Conservation (phyloP, 495 filamentous ascomycete genomes). For the Cercophora scortea region DNA sequence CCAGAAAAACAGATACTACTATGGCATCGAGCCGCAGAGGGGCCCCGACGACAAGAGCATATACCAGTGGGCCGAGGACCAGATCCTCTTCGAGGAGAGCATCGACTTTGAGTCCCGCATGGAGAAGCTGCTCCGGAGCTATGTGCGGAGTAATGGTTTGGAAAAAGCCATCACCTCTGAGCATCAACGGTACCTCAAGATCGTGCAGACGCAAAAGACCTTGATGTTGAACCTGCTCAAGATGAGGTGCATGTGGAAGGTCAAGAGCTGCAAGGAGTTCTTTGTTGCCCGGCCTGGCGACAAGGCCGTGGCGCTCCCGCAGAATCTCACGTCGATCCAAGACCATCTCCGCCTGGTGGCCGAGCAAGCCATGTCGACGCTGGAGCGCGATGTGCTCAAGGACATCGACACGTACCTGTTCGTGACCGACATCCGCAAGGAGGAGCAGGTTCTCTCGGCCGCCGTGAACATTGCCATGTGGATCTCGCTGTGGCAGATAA, state of each 20-base stretch:
- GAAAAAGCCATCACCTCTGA: neutral
- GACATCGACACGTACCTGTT: conserved; percentile 7
- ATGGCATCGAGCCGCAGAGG: neutral
- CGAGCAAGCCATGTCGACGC: conserved; percentile 12
- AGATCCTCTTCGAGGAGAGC: conserved; percentile 1
- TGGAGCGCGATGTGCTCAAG: conserved; percentile 9
- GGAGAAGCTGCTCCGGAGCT: conserved; percentile 10
- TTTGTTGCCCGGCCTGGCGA: neutral
- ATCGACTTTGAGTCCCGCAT: conserved; percentile 9
- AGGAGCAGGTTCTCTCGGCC: neutral
- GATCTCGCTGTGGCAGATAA: conserved; percentile 19
- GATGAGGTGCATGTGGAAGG: conserved; percentile 18
- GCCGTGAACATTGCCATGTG: conserved; percentile 9
- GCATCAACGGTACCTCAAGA: neutral
- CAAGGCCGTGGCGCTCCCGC: neutral
- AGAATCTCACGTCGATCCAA: conserved; percentile 4
- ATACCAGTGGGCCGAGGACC: conserved; percentile 5
- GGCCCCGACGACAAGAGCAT: neutral
- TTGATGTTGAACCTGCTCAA: conserved; percentile 10
- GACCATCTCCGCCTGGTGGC: conserved; percentile 10
- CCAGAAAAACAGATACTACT: neutral
- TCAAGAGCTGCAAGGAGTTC: conserved; percentile 15
- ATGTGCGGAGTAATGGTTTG: neutral
- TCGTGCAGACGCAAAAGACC: neutral
- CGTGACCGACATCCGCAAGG: neutral